phyloP scores from a whole-genome alignment of 2,329 filamentous ascomycete species.

The Xylaria sp. region DNA sequence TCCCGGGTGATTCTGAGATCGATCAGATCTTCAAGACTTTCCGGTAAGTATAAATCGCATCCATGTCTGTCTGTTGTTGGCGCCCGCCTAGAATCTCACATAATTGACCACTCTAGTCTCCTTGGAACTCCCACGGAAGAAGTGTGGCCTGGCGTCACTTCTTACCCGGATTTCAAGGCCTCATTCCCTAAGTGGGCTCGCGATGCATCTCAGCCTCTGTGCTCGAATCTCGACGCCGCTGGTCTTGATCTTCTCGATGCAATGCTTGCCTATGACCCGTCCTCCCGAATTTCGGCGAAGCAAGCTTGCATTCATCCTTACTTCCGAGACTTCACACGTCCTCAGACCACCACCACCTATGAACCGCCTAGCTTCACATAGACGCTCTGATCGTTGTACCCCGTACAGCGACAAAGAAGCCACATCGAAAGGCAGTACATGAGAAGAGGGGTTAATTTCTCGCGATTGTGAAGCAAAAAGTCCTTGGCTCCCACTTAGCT shows the following conservation, averaged over 20 bases:
- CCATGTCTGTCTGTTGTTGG: background rate
- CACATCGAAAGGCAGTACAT: conserved; percentile 7
- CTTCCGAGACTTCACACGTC: conserved; percentile 48
- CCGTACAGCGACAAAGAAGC: conserved; percentile 1
- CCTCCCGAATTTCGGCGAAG: conserved; percentile 82
- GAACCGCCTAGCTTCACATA: conserved; percentile 23
- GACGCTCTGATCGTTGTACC: background rate
- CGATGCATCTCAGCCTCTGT: conserved; percentile 59
- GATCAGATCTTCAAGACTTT: conserved; percentile 95
- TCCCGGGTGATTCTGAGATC: conserved; percentile 88
- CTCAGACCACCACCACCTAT: conserved; percentile 18
- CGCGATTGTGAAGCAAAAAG: conserved; percentile 20
- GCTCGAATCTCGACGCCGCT: conserved; percentile 65
- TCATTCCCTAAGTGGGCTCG: conserved; percentile 89
- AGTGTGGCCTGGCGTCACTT: conserved; percentile 87
- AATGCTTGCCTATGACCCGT: conserved; percentile 83
- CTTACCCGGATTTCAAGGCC: conserved; percentile 87
- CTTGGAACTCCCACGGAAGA: conserved; percentile 79
- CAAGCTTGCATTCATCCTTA: conserved; percentile 80
- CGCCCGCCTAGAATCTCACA: conserved; percentile 1
- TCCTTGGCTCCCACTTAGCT: conserved; percentile 16
- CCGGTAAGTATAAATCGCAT: conserved; percentile 51
- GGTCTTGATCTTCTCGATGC: conserved; percentile 63
- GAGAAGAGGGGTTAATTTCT: conserved; percentile 16
- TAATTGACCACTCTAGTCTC: conserved; percentile 41